phyloP scores from a whole-genome alignment of 1,284 basidiomycete species.

The Ganoderma meredithae region DNA sequence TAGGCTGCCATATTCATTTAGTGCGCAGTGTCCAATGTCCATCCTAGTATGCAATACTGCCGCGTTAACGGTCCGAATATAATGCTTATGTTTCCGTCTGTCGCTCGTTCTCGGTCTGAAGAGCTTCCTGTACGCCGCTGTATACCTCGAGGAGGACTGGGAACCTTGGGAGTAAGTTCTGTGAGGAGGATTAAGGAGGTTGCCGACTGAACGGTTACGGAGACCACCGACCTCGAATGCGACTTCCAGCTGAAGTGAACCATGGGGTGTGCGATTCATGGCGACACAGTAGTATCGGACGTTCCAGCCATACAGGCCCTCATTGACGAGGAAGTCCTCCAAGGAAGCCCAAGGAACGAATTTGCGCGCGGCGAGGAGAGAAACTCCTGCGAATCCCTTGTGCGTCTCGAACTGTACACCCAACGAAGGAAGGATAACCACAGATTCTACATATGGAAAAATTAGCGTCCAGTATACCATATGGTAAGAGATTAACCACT shows the following conservation, averaged over 20 bases:
- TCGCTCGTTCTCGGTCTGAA: constrained; percentile 20
- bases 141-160: constrained; percentile 67
- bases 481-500: constrained; percentile 14
- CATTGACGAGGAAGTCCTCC: constrained; percentile 74
- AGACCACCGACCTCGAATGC: constrained; percentile 56
- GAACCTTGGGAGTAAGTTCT: constrained; percentile 74
- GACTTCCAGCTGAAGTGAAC: constrained; percentile 49
- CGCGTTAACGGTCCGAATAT: background rate
- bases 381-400: constrained; percentile 56
- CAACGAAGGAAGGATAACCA: constrained; percentile 67
- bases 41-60: constrained; percentile 4
- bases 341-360: constrained; percentile 67
- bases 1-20: constrained; percentile 8
- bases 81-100: background rate
- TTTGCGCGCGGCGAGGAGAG: constrained; percentile 54
- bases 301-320: constrained; percentile 74
- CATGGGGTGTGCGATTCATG: constrained; percentile 45
- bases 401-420: constrained; percentile 78
- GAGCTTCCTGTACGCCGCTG: constrained; percentile 55
- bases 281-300: constrained; percentile 72
- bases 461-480: background rate
- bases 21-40: constrained; percentile 1
- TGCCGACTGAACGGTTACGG: constrained; percentile 1
- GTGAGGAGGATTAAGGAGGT: background rate
- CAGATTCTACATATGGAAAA: constrained; percentile 59